Percentiles rank a stretch among this genome's conserved stretches.
phyloP scores from a whole-genome alignment of 495 filamentous ascomycete genomes.

The Diplogelasinospora grovesii region DNA sequence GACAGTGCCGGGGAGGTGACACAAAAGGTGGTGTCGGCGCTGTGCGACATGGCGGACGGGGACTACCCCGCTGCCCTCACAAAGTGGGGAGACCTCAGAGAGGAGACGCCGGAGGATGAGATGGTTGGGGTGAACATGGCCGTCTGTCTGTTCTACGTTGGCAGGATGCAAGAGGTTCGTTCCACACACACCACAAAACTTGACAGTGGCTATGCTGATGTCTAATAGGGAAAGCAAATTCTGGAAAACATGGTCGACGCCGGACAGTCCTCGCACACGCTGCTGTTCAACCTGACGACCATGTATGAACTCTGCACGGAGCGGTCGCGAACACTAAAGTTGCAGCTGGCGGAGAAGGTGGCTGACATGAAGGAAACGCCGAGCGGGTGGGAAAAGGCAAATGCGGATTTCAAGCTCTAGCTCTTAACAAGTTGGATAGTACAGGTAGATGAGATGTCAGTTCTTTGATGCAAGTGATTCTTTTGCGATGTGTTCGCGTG shows the following conservation, averaged over 20 bases:
- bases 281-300: slow-evolving; percentile 85
- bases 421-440: too few species aligned
- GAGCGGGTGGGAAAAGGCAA: slow-evolving; percentile 62
- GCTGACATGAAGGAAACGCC: slow-evolving; percentile 42
- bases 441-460: too few species aligned
- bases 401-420: slow-evolving; percentile 68
- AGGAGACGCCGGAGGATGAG: slow-evolving; percentile 39
- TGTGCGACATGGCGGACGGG: slow-evolving; percentile 74
- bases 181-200: not conserved
- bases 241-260: slow-evolving; percentile 57
- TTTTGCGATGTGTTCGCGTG: too few species aligned
- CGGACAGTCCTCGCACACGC: slow-evolving; percentile 58
- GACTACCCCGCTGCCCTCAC: slow-evolving; percentile 56
- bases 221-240: slow-evolving; percentile 47
- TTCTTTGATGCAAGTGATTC: too few species aligned
- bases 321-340: slow-evolving; percentile 59
- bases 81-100: slow-evolving; percentile 55
- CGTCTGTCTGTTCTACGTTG: slow-evolving; percentile 75
- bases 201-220: slow-evolving; percentile 18
- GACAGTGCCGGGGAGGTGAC: slow-evolving; percentile 12
- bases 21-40: slow-evolving; percentile 47
- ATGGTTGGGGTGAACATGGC: slow-evolving; percentile 74
- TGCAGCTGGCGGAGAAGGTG: slow-evolving; percentile 59
- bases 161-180: slow-evolving; percentile 64
- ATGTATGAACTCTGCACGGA: slow-evolving; percentile 91